These are phyloP conservation scores for Monosporozyma solicola DNA, from an alignment of 805 yeast genomes.

Conservation along the genomic window DNA sequence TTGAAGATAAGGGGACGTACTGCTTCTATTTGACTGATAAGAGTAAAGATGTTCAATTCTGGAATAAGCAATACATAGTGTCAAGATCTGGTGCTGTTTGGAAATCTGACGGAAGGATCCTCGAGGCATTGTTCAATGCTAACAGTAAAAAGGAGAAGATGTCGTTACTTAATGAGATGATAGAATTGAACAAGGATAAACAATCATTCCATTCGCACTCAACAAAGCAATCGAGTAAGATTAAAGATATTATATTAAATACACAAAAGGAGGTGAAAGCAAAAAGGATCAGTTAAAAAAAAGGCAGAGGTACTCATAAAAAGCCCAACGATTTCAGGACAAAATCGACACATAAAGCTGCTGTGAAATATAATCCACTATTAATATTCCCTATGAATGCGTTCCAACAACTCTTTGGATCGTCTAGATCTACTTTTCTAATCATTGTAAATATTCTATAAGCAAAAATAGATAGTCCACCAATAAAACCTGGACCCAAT, in stretches of 20 bases:
- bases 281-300: neutral
- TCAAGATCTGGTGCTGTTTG: slow-evolving; percentile 26
- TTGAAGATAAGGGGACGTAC: slow-evolving; percentile 25
- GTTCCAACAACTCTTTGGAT: slow-evolving; percentile 75
- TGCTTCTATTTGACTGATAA: slow-evolving; percentile 19
- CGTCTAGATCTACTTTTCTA: slow-evolving; percentile 62
- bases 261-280: neutral
- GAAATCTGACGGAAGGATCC: slow-evolving; percentile 23
- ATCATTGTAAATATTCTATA: slow-evolving; percentile 63
- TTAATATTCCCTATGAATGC: slow-evolving; percentile 68
- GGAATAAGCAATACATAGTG: slow-evolving; percentile 19
- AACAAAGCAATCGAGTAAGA: neutral
- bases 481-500: slow-evolving; percentile 77
- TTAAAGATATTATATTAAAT: slow-evolving; percentile 4
- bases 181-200: slow-evolving; percentile 11
- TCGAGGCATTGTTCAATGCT: slow-evolving; percentile 21
- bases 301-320: slow-evolving; percentile 6
- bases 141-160: slow-evolving; percentile 1
- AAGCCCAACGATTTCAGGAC: slow-evolving; percentile 33
- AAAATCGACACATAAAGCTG: slow-evolving; percentile 62
- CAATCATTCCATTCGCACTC: slow-evolving; percentile 12
- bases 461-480: slow-evolving; percentile 59
- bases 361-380: slow-evolving; percentile 62
- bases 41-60: slow-evolving; percentile 7
- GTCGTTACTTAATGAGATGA: slow-evolving; percentile 11